Evolutionary conservation across 1,284 basidiomycete species (phyloP).

Genomic region (Stereum hirsutum): DNA sequence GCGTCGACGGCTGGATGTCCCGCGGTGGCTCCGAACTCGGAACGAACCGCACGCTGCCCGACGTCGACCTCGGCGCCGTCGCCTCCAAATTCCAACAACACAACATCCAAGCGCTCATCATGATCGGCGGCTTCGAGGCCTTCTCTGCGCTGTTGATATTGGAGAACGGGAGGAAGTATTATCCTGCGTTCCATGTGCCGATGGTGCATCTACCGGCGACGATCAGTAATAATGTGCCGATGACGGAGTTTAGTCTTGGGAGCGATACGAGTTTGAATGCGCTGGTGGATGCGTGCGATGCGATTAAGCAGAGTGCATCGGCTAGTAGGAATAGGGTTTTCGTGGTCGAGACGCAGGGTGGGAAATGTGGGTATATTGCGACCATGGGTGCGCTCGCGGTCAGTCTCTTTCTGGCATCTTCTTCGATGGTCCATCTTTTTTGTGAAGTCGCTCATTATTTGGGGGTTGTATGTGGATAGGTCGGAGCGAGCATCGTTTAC

Average conservation of each 20-base stretch:
- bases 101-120: conserved; percentile 72
- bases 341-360: conserved; percentile 97
- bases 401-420: conserved; percentile 25
- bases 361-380: conserved; percentile 92
- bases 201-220: conserved; percentile 93
- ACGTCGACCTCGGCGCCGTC: conserved; percentile 77
- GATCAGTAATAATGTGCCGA: conserved; percentile 95
- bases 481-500: conserved; percentile 89
- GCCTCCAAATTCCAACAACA: conserved; percentile 89
- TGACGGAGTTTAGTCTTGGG: conserved; percentile 94
- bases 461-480: conserved; percentile 30
- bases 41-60: conserved; percentile 87
- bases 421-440: background rate
- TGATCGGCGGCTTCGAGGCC: conserved; percentile 96
- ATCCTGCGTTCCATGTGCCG: conserved; percentile 90
- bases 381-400: conserved; percentile 93
- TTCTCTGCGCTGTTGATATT: conserved; percentile 76
- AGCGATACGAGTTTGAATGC: conserved; percentile 96
- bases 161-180: conserved; percentile 72
- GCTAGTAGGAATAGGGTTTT: conserved; percentile 95
- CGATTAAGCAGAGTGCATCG: conserved; percentile 96
- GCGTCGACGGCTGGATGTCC: conserved; percentile 94
- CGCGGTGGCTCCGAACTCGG: conserved; percentile 98
- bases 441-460: background rate
- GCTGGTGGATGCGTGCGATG: conserved; percentile 95